Evolutionary conservation across 257 asterid genomes (phyloP).

Genomic region (Nicotiana tomentosiformis): DNA sequence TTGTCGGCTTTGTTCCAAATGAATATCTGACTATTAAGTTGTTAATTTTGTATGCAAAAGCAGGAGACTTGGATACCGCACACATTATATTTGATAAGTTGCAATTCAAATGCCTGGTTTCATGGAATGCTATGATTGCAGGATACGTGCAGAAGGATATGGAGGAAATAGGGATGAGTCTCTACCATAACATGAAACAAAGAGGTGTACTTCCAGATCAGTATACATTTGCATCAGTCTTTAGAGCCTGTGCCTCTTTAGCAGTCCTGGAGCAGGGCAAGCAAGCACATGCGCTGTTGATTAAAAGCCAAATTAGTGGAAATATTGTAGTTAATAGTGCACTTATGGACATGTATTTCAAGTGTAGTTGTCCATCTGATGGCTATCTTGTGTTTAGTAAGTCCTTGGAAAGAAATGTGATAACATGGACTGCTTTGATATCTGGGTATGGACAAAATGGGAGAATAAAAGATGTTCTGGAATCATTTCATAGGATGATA

Average conservation of each 20-base stretch:
- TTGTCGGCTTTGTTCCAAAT: constrained; percentile 59
- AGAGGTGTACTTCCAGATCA: constrained; percentile 72
- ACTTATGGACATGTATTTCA: constrained; percentile 91
- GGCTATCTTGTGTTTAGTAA: constrained; percentile 60
- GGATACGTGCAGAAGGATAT: constrained; percentile 79
- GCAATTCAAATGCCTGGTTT: constrained; percentile 40
- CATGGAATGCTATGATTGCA: constrained; percentile 83
- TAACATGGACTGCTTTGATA: constrained; percentile 86
- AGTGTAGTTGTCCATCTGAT: constrained; percentile 78
- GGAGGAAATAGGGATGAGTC: constrained; percentile 66
- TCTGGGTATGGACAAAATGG: constrained; percentile 90
- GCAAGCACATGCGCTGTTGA: constrained; percentile 66
- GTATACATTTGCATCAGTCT: constrained; percentile 76
- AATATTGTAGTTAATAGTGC: constrained; percentile 79
- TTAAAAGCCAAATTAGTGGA: constrained; percentile 52
- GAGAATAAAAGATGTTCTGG: constrained; percentile 55
- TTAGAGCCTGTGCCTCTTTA: constrained; percentile 89
- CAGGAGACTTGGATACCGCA: constrained; percentile 63
- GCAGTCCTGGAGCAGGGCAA: constrained; percentile 81
- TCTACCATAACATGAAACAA: constrained; percentile 62
- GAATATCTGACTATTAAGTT: constrained; percentile 75
- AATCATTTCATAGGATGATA: constrained; percentile 65
- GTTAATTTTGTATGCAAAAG: constrained; percentile 71
- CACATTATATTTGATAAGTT: constrained; percentile 52
- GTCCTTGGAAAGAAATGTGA: constrained; percentile 59